Evolutionary conservation across 352 stramenopile genomes (phyloP), one percentile per base, ranked within the genome.

Genomic region (Albugo laibachii): DNA sequence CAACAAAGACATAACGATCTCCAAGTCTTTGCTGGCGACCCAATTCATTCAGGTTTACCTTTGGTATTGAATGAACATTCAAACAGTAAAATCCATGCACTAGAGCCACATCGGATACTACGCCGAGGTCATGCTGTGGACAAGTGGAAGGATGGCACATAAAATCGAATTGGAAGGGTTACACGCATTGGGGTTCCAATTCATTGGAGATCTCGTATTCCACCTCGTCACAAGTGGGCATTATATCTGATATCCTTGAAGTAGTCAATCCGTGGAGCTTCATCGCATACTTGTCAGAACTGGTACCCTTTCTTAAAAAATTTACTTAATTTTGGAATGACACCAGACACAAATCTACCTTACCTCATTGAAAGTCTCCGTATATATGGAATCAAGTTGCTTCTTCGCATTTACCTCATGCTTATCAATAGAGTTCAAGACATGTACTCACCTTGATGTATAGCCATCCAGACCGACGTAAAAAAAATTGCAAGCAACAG

Each of bases 151-250:
- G 8, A 41, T 81, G n/a, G 61, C 68, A 6, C 75, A 56, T 52
- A 91, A 91, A 61, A 67, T 91, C 18, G 77, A 91, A 53, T 54
- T 91, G 13, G 77, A 91, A 60, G 77, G 72, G 15, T 58, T 91
- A 16, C 69, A 91, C 51, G 65, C 69, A 1, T 67, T 83, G 37
- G 73, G 72, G 0, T 91, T 91, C 50, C 71, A 59, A 20, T 87
- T 80, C 42, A 55, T 91, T 20, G 67, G 62, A 6, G 54, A 54
- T 11, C 86, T 75, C 37, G 61, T 91, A 13, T 52, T 66, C 49
- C 49, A 61, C 10, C 58, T 61, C 16, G 78, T 91, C 14, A 31
- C 38, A 10, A 43, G 55, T 3, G 21, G 49, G 2, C 21, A 48
- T 34, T 69, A 57, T 42, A 65, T 69, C 41, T 69, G 48, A 57